Percentiles rank a stretch among this genome's conserved stretches.
These are phyloP conservation scores for Primulina huaijiensis DNA, from an alignment of 257 asterid genomes.

Conservation along the genomic window DNA sequence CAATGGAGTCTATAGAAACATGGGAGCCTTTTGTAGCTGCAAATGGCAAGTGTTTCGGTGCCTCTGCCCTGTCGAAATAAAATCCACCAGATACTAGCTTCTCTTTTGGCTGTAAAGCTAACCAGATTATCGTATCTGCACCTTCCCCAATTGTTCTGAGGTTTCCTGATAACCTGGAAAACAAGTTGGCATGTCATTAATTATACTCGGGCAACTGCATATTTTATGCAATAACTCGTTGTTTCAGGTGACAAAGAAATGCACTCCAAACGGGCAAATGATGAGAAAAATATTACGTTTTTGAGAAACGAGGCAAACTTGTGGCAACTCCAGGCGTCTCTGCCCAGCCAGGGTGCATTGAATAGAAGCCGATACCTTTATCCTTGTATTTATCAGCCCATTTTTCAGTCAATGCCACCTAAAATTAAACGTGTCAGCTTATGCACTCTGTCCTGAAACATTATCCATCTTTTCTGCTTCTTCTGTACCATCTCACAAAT, in stretches of 20 bases:
- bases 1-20: constrained; percentile 55
- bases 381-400: constrained; percentile 74
- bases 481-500: neutral
- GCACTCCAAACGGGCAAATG: neutral
- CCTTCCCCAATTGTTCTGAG: constrained; percentile 89
- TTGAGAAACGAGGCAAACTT: constrained; percentile 64
- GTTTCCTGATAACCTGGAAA: constrained; percentile 63
- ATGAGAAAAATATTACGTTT: constrained; percentile 43
- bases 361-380: constrained; percentile 70
- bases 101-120: constrained; percentile 82
- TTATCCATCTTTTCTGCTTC: neutral
- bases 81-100: constrained; percentile 66
- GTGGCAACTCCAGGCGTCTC: constrained; percentile 92
- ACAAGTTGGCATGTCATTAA: constrained; percentile 1
- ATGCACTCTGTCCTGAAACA: neutral
- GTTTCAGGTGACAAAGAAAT: neutral
- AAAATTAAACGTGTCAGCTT: constrained; percentile 9
- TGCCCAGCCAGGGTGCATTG: constrained; percentile 99
- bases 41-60: constrained; percentile 73
- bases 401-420: constrained; percentile 87
- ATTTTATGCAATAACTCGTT: neutral
- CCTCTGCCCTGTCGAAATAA: constrained; percentile 75
- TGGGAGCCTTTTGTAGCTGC: constrained; percentile 65
- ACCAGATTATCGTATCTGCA: constrained; percentile 80
- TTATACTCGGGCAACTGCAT: neutral